Evolutionary conservation across 2,329 filamentous ascomycete species (phyloP).

Genomic region (Arthrobotrys sinensis): DNA sequence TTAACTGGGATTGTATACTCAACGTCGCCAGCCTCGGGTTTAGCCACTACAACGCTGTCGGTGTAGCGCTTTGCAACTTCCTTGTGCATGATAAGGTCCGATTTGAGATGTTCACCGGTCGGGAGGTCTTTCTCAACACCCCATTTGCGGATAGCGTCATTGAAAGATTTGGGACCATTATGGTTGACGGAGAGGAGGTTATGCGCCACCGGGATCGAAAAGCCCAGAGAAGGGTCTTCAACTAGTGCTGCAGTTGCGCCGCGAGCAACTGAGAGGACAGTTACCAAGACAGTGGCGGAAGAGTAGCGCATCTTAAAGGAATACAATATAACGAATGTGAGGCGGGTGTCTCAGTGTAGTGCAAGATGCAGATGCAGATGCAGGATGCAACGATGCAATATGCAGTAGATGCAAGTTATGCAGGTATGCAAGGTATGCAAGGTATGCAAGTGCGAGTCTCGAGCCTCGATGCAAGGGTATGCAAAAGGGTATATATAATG

Average conservation of each 20-base stretch:
- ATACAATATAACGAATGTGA: slow-evolving; percentile 21
- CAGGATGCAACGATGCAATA: slow-evolving; percentile 3
- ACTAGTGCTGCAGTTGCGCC: slow-evolving; percentile 3
- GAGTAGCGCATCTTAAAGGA: slow-evolving; percentile 33
- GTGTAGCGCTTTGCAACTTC: slow-evolving; percentile 27
- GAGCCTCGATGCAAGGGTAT: slow-evolving; percentile 20
- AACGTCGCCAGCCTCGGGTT: slow-evolving; percentile 15
- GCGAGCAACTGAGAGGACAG: not conserved
- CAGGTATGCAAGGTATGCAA: slow-evolving; percentile 14
- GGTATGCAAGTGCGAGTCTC: not conserved
- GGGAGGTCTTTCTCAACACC: slow-evolving; percentile 41
- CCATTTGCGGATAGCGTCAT: slow-evolving; percentile 41
- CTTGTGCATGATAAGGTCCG: slow-evolving; percentile 28
- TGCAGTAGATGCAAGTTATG: slow-evolving; percentile 3
- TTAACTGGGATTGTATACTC: slow-evolving; percentile 69
- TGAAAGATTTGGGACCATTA: slow-evolving; percentile 36
- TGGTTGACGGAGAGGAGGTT: slow-evolving; percentile 21
- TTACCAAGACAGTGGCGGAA: slow-evolving; percentile 5
- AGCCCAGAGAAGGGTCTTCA: slow-evolving; percentile 1
- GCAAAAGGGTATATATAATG: slow-evolving; percentile 9
- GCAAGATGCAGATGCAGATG: slow-evolving; percentile 9
- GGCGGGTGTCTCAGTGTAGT: slow-evolving; percentile 5
- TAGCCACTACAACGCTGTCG: slow-evolving; percentile 25
- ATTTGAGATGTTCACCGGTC: slow-evolving; percentile 2
- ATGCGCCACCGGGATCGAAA: slow-evolving; percentile 34